phyloP scores from a whole-genome alignment of 768 basidiomycete genomes.

The Leccinum incarnatum region DNA sequence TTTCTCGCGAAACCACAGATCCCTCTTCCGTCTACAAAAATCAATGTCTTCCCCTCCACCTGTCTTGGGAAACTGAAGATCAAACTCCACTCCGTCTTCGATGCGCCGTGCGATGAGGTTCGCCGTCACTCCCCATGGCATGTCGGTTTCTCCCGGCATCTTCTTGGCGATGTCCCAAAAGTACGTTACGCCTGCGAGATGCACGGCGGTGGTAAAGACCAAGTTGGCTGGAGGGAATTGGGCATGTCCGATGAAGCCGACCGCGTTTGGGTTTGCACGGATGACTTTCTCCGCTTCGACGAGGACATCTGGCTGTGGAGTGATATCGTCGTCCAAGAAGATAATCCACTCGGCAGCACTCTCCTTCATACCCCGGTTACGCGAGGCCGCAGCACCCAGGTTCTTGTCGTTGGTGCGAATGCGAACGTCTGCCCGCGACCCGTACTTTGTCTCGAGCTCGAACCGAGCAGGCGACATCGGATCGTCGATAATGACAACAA shows the following conservation, averaged over 20 bases:
- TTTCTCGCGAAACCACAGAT: conserved; percentile 33
- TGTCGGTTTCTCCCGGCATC: conserved; percentile 36
- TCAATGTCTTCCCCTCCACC: conserved; percentile 66
- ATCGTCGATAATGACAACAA: conserved; percentile 57
- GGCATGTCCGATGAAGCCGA: conserved; percentile 53
- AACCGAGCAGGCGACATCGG: conserved; percentile 41
- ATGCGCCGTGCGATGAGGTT: conserved; percentile 51
- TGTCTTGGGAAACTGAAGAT: conserved; percentile 54
- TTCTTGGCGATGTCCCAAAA: conserved; percentile 63
- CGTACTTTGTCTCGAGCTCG: conserved; percentile 40
- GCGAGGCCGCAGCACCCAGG: conserved; percentile 50
- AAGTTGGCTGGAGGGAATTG: conserved; percentile 46
- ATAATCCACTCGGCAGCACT: conserved; percentile 55
- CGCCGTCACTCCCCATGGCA: conserved; percentile 65
- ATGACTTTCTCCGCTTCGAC: conserved; percentile 47
- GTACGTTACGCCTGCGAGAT: conserved; percentile 54
- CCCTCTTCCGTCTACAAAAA: conserved; percentile 49
- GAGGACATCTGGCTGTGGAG: conserved; percentile 42
- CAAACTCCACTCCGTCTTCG: conserved; percentile 45
- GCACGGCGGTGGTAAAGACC: conserved; percentile 52
- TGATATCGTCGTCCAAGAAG: conserved; percentile 62
- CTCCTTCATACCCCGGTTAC: conserved; percentile 54
- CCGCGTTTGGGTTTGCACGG: conserved; percentile 43
- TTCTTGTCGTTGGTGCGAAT: conserved; percentile 50
- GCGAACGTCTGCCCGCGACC: conserved; percentile 46